Evolutionary conservation across 2,329 filamentous ascomycete genomes (phyloP).

Genomic region (Pseudocercospora fuligena): DNA sequence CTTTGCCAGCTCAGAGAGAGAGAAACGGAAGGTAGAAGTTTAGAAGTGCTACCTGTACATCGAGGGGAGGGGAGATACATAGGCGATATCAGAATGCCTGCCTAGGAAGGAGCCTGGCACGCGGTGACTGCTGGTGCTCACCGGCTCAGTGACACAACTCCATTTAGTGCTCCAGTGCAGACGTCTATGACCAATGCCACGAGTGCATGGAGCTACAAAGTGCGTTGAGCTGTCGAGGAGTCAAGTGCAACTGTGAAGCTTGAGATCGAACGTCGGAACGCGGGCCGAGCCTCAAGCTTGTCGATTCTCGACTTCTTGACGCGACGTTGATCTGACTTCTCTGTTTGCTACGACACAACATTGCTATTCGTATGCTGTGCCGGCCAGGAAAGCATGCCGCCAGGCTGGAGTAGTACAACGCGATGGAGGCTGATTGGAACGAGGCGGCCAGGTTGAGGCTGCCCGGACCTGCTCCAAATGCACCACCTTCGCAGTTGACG

Average conservation of each 20-base stretch:
- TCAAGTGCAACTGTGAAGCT: neutral
- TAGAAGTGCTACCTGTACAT: slow-evolving; percentile 3
- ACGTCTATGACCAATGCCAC: neutral
- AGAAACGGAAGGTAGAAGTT: neutral
- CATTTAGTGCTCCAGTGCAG: neutral
- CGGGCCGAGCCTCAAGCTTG: neutral
- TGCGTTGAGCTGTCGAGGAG: neutral
- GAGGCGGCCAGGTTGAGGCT: slow-evolving; percentile 80
- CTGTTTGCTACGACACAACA: neutral
- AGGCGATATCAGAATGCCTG: neutral
- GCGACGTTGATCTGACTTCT: neutral
- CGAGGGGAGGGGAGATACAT: neutral
- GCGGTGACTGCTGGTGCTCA: neutral
- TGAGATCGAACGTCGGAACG: neutral
- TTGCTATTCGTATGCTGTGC: neutral
- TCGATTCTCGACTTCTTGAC: neutral
- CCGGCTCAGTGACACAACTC: neutral
- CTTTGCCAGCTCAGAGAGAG: neutral
- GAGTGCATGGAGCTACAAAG: neutral
- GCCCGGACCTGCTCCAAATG: slow-evolving; percentile 74
- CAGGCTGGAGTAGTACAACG: slow-evolving; percentile 4
- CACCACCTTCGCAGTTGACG: slow-evolving; percentile 71
- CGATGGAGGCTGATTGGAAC: slow-evolving; percentile 60
- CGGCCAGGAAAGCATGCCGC: slow-evolving; percentile 4
- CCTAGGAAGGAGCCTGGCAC: neutral